These are phyloP conservation scores for Boletus semigastroideus DNA, from an alignment of 1,284 basidiomycete genomes.

Conservation along the genomic window DNA sequence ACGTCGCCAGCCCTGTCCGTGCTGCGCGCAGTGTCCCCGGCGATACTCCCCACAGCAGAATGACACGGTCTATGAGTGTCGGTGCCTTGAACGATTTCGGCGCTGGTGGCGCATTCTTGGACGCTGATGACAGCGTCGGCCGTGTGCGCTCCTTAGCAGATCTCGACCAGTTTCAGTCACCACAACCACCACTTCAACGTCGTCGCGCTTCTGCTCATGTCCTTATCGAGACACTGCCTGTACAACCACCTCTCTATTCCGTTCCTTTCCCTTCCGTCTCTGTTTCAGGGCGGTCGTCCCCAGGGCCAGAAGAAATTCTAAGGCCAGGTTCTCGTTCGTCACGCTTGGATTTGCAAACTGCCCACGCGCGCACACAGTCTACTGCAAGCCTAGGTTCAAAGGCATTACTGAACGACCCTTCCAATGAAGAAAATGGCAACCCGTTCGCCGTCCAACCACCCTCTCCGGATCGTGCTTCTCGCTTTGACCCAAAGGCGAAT, in stretches of 20 bases:
- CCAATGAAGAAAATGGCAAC: conserved; percentile 25
- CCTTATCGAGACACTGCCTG: conserved; percentile 45
- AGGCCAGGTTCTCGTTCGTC: conserved; percentile 34
- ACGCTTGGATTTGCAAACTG: conserved; percentile 30
- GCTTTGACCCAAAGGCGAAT: conserved; percentile 40
- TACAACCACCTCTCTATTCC: conserved; percentile 45
- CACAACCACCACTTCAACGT: conserved; percentile 42
- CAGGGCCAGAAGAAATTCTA: conserved; percentile 38
- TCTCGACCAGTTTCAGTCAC: conserved; percentile 44
- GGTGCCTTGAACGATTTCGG: conserved; percentile 57
- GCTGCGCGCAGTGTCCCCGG: conserved; percentile 32
- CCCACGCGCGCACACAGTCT: conserved; percentile 47
- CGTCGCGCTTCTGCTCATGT: conserved; percentile 50
- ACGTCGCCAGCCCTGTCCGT: conserved; percentile 39
- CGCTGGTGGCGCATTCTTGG: conserved; percentile 45
- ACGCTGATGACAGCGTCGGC: conserved; percentile 36
- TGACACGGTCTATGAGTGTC: conserved; percentile 60
- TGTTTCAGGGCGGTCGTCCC: conserved; percentile 45
- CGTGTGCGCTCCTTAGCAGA: conserved; percentile 48
- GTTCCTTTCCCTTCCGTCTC: conserved; percentile 66
- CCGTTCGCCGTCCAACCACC: conserved; percentile 31
- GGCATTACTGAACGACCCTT: conserved; percentile 37
- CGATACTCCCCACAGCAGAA: conserved; percentile 35
- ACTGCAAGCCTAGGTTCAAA: conserved; percentile 48
- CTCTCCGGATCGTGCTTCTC: conserved; percentile 37